phyloP scores from a whole-genome alignment of 768 basidiomycete species.

The Porphyrellus cyaneotinctus region DNA sequence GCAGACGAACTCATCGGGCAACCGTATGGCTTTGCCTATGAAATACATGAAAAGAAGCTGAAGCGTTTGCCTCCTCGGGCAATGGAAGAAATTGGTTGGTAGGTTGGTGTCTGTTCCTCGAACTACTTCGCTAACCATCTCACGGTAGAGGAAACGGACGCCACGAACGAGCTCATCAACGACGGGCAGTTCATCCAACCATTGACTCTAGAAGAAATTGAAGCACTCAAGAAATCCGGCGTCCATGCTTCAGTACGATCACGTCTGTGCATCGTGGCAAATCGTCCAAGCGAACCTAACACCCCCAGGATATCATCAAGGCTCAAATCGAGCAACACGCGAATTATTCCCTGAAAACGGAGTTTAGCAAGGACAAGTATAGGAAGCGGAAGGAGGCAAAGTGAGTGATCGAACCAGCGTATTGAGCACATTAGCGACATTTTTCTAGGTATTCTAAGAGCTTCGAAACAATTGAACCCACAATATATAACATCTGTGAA shows the following conservation, averaged over 20 bases:
- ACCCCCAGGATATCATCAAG: constrained; percentile 88
- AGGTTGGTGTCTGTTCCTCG: constrained; percentile 1
- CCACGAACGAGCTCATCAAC: constrained; percentile 94
- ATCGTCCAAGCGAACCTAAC: constrained; percentile 9
- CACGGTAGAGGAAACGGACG: constrained; percentile 84
- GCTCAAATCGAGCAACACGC: constrained; percentile 91
- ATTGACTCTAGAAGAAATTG: constrained; percentile 79
- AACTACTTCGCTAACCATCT: constrained; percentile 1
- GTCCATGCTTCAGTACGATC: constrained; percentile 64
- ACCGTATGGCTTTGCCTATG: constrained; percentile 86
- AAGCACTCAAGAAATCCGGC: constrained; percentile 76
- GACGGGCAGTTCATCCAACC: constrained; percentile 84
- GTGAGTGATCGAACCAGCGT: constrained; percentile 41
- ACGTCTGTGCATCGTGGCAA: constrained; percentile 1
- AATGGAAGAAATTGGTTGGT: constrained; percentile 74
- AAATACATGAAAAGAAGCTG: constrained; percentile 72
- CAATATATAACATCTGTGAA: constrained; percentile 79
- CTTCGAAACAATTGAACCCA: constrained; percentile 86
- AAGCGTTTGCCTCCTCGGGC: constrained; percentile 56
- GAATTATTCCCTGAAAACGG: constrained; percentile 90
- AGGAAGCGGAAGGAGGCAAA: constrained; percentile 95
- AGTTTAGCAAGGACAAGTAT: constrained; percentile 99
- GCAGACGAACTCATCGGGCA: constrained; percentile 75
- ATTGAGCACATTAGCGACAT: not conserved
- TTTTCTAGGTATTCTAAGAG: constrained; percentile 72